phyloP scores from a whole-genome alignment of 345 rosid genomes.

The Streptanthus diversifolius region DNA sequence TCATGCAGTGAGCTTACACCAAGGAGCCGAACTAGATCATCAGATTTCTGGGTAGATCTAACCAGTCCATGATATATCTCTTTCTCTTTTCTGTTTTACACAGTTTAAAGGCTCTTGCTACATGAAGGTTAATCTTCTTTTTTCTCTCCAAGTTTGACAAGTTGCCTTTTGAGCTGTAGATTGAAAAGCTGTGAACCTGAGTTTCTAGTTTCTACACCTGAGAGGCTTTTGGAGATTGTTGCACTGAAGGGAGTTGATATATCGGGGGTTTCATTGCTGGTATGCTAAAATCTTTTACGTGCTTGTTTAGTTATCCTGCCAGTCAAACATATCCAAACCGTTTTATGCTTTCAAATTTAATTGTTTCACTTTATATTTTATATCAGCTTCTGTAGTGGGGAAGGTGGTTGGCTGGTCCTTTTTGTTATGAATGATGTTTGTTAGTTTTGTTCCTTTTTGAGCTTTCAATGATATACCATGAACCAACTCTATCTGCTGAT shows the following conservation, averaged over 20 bases:
- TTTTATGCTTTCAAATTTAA: no score
- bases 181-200: conserved; percentile 85
- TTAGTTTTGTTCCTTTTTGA: not conserved
- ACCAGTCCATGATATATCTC: not conserved
- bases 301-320: not conserved
- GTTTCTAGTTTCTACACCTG: conserved; percentile 82
- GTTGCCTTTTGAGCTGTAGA: conserved; percentile 37
- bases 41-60: conserved; percentile 71
- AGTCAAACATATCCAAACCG: not conserved
- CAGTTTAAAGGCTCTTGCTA: not conserved
- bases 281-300: conserved; percentile 25
- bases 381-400: no score
- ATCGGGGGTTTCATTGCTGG: conserved; percentile 75
- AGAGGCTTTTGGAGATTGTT: conserved; percentile 81
- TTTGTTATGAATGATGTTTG: not conserved
- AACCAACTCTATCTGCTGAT: not conserved
- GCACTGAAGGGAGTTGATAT: conserved; percentile 63
- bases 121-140: not conserved
- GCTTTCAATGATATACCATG: not conserved
- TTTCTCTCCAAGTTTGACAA: conserved; percentile 5
- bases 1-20: conserved; percentile 84
- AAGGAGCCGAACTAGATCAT: conserved; percentile 66
- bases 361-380: no score
- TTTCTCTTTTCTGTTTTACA: not conserved
- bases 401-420: no score